These are phyloP conservation scores for Aureobasidium sp. DNA, from an alignment of 2,329 filamentous ascomycete species.

Conservation along the genomic window DNA sequence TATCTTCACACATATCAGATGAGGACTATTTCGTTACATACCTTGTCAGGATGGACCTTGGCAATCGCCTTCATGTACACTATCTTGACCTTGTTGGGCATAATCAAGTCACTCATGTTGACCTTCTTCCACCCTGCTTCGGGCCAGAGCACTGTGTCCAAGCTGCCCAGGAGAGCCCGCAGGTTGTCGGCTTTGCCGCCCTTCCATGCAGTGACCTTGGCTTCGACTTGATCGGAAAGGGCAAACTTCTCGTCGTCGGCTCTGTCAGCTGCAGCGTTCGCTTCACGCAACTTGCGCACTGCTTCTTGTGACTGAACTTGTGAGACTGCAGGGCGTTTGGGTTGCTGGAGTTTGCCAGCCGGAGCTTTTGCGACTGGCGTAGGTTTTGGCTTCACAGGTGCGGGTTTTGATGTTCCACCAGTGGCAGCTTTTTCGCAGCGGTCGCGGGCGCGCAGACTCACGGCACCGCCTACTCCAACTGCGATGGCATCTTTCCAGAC, in stretches of 20 bases:
- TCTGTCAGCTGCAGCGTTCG: conserved; percentile 76
- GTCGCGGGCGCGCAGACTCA: conserved; percentile 77
- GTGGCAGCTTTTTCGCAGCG: conserved; percentile 75
- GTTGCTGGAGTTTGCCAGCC: conserved; percentile 4
- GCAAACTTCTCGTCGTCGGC: conserved; percentile 92
- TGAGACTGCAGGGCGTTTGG: conserved; percentile 23
- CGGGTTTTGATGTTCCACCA: conserved; percentile 51
- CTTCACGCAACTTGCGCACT: conserved; percentile 71
- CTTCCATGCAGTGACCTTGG: conserved; percentile 71
- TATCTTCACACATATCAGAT: background rate
- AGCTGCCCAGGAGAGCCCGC: conserved; percentile 73
- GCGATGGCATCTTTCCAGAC: conserved; percentile 82
- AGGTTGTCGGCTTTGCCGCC: conserved; percentile 90
- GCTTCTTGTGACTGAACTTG: conserved; percentile 53
- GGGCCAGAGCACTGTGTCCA: conserved; percentile 88
- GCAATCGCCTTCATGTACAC: conserved; percentile 98
- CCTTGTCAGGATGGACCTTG: conserved; percentile 98
- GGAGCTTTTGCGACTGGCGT: conserved; percentile 11
- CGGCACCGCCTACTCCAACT: conserved; percentile 74
- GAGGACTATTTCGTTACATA: conserved; percentile 40
- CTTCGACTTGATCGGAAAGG: conserved; percentile 78
- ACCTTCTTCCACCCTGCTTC: conserved; percentile 95
- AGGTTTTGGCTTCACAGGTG: conserved; percentile 18
- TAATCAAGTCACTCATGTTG: conserved; percentile 83
- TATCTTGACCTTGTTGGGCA: conserved; percentile 94